These are phyloP conservation scores for Suillus occidentalis DNA, from an alignment of 768 basidiomycete species.

Conservation along the genomic window DNA sequence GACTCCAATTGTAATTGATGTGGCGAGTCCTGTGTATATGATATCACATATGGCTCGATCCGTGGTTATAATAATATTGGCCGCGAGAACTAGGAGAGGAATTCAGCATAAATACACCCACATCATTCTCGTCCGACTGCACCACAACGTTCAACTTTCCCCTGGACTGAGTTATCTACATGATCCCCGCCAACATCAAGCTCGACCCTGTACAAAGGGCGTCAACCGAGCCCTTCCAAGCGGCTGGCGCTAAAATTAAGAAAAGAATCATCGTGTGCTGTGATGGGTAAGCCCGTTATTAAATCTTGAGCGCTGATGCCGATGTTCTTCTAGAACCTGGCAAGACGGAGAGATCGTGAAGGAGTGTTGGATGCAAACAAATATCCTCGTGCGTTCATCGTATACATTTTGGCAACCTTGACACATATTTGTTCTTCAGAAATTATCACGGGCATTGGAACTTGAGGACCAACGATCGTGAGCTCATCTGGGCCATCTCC, in stretches of 20 bases:
- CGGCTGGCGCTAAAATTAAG: constrained; percentile 23
- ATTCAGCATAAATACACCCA: constrained; percentile 27
- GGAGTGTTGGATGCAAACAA: constrained; percentile 52
- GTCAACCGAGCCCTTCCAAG: background rate
- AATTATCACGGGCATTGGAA: constrained; percentile 52
- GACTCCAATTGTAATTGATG: background rate
- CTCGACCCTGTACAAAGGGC: constrained; percentile 1
- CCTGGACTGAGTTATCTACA: background rate
- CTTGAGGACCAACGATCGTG: constrained; percentile 46
- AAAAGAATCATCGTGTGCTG: constrained; percentile 75
- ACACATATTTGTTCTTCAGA: constrained; percentile 31
- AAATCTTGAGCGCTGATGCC: background rate
- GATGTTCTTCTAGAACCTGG: constrained; percentile 55
- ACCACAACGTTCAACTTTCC: background rate
- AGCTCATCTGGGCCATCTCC: constrained; percentile 6
- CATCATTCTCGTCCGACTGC: background rate
- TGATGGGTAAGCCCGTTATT: constrained; percentile 54
- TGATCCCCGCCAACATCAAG: constrained; percentile 13
- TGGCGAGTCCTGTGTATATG: constrained; percentile 1
- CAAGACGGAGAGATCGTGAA: constrained; percentile 56
- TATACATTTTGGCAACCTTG: background rate
- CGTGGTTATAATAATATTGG: background rate
- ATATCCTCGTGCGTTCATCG: constrained; percentile 46
- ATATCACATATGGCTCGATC: background rate
- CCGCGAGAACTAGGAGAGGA: background rate